Evolutionary conservation across 2,329 filamentous ascomycete species (phyloP).

Genomic region (Fusarium poae): DNA sequence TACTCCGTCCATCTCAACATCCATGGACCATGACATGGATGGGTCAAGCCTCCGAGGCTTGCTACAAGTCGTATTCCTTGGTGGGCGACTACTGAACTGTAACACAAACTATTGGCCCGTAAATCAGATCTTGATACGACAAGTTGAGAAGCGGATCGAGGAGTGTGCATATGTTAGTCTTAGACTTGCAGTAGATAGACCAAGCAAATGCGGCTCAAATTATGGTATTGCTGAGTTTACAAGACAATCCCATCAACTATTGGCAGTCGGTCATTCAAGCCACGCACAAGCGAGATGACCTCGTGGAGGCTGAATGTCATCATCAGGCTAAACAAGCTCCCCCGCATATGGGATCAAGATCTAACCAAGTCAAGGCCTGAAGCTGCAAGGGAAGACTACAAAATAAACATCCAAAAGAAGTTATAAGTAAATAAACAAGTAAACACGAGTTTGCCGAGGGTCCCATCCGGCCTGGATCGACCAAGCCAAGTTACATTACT

Average conservation of each 20-base stretch:
- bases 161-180: conserved; percentile 29
- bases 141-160: conserved; percentile 5
- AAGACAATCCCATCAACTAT: conserved; percentile 30
- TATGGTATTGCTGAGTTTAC: conserved; percentile 3
- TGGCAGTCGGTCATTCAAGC: conserved; percentile 22
- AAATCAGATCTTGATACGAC: neutral
- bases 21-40: neutral
- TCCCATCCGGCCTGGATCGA: neutral
- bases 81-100: neutral
- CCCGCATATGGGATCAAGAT: conserved; percentile 18
- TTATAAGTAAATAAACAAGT: conserved; percentile 20
- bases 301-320: conserved; percentile 22
- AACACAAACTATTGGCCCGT: conserved; percentile 4
- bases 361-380: conserved; percentile 24
- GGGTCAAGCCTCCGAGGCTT: neutral
- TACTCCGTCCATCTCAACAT: conserved; percentile 3
- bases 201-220: conserved; percentile 23
- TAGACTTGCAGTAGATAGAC: conserved; percentile 13
- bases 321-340: conserved; percentile 8
- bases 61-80: neutral
- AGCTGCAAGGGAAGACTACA: conserved; percentile 1
- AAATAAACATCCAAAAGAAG: conserved; percentile 15
- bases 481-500: neutral
- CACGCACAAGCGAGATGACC: conserved; percentile 40
- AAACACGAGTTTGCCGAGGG: neutral